Evolutionary conservation across 495 filamentous ascomycete species (phyloP), one percentile per base, ranked within the genome.

Genomic region (Penicillium chermesinum): DNA sequence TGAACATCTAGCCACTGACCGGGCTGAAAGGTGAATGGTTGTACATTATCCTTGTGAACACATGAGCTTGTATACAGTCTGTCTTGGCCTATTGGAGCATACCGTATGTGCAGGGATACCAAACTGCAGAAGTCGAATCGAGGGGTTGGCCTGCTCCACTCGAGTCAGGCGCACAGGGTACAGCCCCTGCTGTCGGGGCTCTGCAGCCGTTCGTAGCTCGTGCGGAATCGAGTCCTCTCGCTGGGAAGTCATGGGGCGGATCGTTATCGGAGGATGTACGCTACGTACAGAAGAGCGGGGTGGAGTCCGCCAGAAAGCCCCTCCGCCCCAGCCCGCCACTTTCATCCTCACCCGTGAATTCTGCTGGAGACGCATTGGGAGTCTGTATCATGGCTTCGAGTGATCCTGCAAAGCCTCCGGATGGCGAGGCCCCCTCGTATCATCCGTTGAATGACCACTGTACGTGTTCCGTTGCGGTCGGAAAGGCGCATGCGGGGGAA

Each of bases 1-100:
- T 87, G 80, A 5, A 91, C 81, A 60, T 96, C 91, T 44, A 96
- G 75, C 89, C 89, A 96, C 75, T 96, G 91, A 27, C 91, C 91
- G 1, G 91, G 85, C 20, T 84, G 70, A 65, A 91, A 93, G 14
- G 62, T 61, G 32, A 74, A 66, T 21, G 64, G 60, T 52, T 54
- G 51, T 36, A 34, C 18, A 38, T 52, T 58, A 47, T 49, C 37
- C 53, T 64, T 22, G 41, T 25, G 18, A 43, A 49, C 21, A 9
- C 10, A 16, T 47, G n/a, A 46, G 46, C n/a, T 14, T 16, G 10
- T 14, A 1, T 9, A 6, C 4, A 34, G 8, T 12, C 18, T 21
- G 41, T 30, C 25, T 10, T 0, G 12, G 8, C 21, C 14, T 20
- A 46, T 18, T 19, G 32, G 34, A 36, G 20, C 32, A 17, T 35